These are phyloP conservation scores for Pleoardoris graminearum DNA, from an alignment of 2,329 filamentous ascomycete genomes.

Conservation along the genomic window DNA sequence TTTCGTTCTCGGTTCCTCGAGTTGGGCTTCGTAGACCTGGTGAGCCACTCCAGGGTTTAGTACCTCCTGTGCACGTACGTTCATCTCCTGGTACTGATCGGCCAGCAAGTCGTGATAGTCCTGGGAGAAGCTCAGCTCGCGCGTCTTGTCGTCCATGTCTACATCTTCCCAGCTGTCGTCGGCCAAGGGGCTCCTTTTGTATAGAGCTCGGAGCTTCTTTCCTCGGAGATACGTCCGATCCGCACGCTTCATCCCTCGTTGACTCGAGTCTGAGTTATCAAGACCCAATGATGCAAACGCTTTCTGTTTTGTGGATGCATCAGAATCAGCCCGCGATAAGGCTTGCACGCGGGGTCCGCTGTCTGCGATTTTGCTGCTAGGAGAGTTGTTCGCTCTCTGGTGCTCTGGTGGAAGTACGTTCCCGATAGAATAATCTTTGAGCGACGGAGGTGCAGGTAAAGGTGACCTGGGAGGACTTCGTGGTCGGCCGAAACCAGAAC, in stretches of 20 bases:
- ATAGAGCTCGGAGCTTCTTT: conserved; percentile 19
- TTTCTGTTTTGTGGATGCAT: conserved; percentile 26
- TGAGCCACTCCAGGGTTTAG: conserved; percentile 4
- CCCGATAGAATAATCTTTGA: conserved; percentile 1
- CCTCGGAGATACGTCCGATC: conserved; percentile 15
- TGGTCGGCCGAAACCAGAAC: conserved; percentile 20
- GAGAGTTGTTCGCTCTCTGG: not conserved
- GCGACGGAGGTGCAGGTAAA: conserved; percentile 11
- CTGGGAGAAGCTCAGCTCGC: conserved; percentile 32
- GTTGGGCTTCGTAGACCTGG: conserved; percentile 5
- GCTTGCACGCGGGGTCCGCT: not conserved
- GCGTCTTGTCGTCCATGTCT: conserved; percentile 25
- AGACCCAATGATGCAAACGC: conserved; percentile 26
- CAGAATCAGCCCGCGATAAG: conserved; percentile 4
- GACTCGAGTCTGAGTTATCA: conserved; percentile 1
- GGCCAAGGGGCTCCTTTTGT: conserved; percentile 15
- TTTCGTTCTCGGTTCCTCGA: not conserved
- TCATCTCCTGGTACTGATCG: conserved; percentile 28
- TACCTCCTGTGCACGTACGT: conserved; percentile 13
- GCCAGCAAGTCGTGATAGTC: conserved; percentile 35
- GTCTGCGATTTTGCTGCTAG: not conserved
- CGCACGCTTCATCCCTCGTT: not conserved
- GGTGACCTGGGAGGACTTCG: conserved; percentile 25
- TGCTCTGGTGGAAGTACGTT: not conserved
- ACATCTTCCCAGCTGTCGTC: conserved; percentile 24